Evolutionary conservation across 805 yeast species (phyloP).

Genomic region (Ascoidea tarda): DNA sequence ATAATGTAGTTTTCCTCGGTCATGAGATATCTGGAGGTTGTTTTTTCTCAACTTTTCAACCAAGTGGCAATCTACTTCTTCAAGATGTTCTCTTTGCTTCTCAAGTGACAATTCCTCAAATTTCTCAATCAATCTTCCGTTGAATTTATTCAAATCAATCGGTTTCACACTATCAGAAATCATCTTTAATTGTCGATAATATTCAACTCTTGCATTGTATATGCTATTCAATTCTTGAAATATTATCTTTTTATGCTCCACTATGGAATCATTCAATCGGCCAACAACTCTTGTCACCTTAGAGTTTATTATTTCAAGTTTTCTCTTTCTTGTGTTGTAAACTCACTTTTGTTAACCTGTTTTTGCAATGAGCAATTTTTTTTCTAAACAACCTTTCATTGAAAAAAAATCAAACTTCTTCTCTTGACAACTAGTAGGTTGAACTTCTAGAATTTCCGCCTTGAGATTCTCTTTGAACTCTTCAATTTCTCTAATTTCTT

Average conservation of each 20-base stretch:
- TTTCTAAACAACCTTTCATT: neutral
- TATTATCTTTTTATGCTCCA: conserved; percentile 29
- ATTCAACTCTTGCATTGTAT: conserved; percentile 69
- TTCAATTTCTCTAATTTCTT: conserved; percentile 15
- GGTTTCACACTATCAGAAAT: conserved; percentile 71
- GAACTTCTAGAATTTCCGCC: neutral
- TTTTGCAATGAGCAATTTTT: neutral
- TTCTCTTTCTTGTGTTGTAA: conserved; percentile 1
- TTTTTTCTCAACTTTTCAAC: conserved; percentile 9
- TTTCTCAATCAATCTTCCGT: conserved; percentile 7
- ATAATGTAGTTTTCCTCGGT: conserved; percentile 32
- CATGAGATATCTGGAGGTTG: conserved; percentile 14
- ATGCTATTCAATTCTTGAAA: conserved; percentile 42
- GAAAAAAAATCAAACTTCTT: conserved; percentile 1
- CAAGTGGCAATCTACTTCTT: conserved; percentile 7
- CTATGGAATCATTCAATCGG: conserved; percentile 27
- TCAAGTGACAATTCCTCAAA: conserved; percentile 9
- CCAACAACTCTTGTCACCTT: conserved; percentile 22
- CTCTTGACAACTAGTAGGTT: conserved; percentile 5
- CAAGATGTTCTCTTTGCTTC: neutral
- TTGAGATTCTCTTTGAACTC: conserved; percentile 3
- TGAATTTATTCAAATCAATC: conserved; percentile 21
- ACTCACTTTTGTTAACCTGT: neutral
- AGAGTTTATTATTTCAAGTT: conserved; percentile 5
- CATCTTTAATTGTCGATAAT: conserved; percentile 73